Evolutionary conservation across 2,329 filamentous ascomycete genomes (phyloP).

Genomic region (Nemania sp.): DNA sequence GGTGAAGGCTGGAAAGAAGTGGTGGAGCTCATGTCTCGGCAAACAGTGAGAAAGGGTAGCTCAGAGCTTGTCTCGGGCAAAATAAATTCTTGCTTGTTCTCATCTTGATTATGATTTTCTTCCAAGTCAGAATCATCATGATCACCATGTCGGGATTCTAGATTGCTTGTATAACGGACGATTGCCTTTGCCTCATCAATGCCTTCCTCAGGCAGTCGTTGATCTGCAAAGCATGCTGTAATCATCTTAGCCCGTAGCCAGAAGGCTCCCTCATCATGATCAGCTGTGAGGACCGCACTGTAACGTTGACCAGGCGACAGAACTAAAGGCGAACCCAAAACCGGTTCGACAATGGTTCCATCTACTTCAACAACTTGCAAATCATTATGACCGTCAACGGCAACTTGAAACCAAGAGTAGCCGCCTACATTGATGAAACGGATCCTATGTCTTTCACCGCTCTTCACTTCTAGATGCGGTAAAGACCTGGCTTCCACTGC

Average conservation of each 20-base stretch:
- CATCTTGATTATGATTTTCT: conserved; percentile 1
- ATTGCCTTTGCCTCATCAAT: conserved; percentile 52
- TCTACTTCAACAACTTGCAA: conserved; percentile 68
- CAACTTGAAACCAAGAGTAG: conserved; percentile 73
- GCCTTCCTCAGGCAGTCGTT: conserved; percentile 48
- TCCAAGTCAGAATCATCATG: conserved; percentile 6
- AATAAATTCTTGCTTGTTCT: conserved; percentile 23
- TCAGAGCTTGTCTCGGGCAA: conserved; percentile 45
- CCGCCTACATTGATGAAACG: conserved; percentile 71
- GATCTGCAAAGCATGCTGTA: conserved; percentile 60
- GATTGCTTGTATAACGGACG: conserved; percentile 46
- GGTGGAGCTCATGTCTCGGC: conserved; percentile 54
- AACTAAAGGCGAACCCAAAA: conserved; percentile 62
- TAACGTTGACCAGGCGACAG: conserved; percentile 73
- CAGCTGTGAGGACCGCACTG: conserved; percentile 65
- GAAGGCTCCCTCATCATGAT: conserved; percentile 59
- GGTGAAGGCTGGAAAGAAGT: conserved; percentile 49
- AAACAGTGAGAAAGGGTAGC: conserved; percentile 45
- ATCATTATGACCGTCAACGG: conserved; percentile 64
- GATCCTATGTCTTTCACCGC: conserved; percentile 63
- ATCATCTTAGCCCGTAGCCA: conserved; percentile 68
- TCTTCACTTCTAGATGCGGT: conserved; percentile 51
- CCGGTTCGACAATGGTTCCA: conserved; percentile 66
- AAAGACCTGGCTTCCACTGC: conserved; percentile 39
- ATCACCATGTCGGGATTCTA: conserved; percentile 19